phyloP scores from a whole-genome alignment of 805 yeast genomes.

The Lachancea quebecensis region DNA sequence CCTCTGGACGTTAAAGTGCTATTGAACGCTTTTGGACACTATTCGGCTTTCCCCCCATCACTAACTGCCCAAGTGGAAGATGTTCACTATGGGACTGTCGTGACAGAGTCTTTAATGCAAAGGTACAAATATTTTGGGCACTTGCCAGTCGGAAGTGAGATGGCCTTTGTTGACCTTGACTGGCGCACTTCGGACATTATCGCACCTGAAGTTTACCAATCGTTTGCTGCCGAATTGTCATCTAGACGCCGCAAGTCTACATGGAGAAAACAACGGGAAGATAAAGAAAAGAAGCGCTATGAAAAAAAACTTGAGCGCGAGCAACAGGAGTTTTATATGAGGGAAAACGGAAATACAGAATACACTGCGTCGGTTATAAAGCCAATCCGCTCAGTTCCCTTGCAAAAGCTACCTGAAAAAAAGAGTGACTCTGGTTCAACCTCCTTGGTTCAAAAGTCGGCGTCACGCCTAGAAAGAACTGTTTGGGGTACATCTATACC shows the following conservation, averaged over 20 bases:
- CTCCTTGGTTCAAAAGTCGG: conserved; percentile 4
- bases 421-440: no score
- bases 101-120: conserved; percentile 49
- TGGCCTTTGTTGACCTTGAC: conserved; percentile 79
- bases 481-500: conserved; percentile 66
- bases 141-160: conserved; percentile 75
- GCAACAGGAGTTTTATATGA: conserved; percentile 50
- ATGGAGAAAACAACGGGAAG: conserved; percentile 50
- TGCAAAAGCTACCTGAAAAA: background rate
- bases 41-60: conserved; percentile 60
- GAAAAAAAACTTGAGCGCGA: conserved; percentile 51
- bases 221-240: conserved; percentile 48
- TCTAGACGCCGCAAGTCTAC: conserved; percentile 48
- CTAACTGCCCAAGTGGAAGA: conserved; percentile 61
- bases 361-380: background rate
- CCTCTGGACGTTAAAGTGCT: conserved; percentile 75
- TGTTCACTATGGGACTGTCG: conserved; percentile 56
- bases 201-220: conserved; percentile 38
- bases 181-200: conserved; percentile 51
- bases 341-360: conserved; percentile 44
- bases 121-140: conserved; percentile 72
- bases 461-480: conserved; percentile 40
- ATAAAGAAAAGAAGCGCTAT: conserved; percentile 49
- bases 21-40: conserved; percentile 52
- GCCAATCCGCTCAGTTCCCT: background rate